Conservation (phyloP, 2,329 filamentous ascomycete species). For the Hypoxylon sp. region DNA sequence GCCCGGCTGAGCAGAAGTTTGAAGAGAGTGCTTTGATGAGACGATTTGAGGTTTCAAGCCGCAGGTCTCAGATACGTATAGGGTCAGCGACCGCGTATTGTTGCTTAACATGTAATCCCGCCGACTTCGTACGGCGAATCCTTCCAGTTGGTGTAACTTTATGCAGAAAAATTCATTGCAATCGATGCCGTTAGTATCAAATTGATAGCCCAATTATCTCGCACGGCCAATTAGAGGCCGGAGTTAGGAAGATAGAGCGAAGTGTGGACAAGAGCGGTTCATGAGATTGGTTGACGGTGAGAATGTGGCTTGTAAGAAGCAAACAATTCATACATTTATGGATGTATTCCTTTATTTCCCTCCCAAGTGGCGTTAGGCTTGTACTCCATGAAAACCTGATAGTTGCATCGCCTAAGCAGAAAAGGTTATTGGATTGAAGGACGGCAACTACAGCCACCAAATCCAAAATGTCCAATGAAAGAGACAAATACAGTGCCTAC, state of each 20-base stretch:
- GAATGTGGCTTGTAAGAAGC: background rate
- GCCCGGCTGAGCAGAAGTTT: background rate
- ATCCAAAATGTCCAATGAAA: no score
- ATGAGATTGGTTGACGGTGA: background rate
- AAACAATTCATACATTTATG: background rate
- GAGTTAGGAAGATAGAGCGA: background rate
- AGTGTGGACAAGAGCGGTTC: background rate
- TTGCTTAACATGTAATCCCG: background rate
- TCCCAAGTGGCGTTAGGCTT: background rate
- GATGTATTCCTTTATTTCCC: background rate
- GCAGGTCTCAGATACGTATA: background rate
- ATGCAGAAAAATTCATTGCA: slow-evolving; percentile 17
- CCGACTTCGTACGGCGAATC: slow-evolving; percentile 5
- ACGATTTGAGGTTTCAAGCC: slow-evolving; percentile 22
- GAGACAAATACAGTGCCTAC: no score
- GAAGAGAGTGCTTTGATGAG: slow-evolving; percentile 12
- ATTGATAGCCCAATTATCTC: slow-evolving; percentile 8
- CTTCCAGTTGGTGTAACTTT: slow-evolving; percentile 23
- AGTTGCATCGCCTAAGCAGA: background rate
- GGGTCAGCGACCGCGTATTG: background rate
- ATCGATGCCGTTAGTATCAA: slow-evolving; percentile 6
- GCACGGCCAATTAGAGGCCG: slow-evolving; percentile 3
- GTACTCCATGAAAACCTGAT: background rate
- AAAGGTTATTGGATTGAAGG: background rate
- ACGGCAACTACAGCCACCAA: background rate